phyloP scores from a whole-genome alignment of 1,284 basidiomycete genomes.

The Apiotrichum gracile region DNA sequence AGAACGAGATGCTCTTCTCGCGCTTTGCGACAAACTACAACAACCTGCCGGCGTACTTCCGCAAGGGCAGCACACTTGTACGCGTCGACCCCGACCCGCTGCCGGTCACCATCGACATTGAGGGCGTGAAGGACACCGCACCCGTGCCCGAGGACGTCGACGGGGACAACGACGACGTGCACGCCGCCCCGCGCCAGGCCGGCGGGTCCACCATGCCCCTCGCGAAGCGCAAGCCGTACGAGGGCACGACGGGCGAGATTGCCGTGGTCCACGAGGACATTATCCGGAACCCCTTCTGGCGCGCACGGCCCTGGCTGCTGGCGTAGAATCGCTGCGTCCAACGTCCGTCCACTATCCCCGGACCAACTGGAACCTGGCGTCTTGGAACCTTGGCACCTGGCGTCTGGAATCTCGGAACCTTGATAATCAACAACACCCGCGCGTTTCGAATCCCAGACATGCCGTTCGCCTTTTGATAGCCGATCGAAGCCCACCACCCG shows the following conservation, averaged over 20 bases:
- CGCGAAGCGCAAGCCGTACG: slow-evolving; percentile 42
- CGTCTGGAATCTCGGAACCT: no score
- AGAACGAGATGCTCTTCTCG: slow-evolving; percentile 83
- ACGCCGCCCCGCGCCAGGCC: background rate
- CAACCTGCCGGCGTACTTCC: slow-evolving; percentile 62
- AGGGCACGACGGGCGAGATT: slow-evolving; percentile 50
- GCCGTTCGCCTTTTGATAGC: no score
- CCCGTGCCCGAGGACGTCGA: background rate
- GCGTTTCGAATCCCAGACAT: no score
- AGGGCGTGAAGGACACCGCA: background rate
- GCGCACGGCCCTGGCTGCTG: slow-evolving; percentile 47
- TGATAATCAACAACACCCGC: no score
- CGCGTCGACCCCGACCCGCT: slow-evolving; percentile 45
- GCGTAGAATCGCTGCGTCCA: slow-evolving; percentile 7
- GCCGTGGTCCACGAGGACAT: slow-evolving; percentile 71
- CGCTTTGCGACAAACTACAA: slow-evolving; percentile 87
- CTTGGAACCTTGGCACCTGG: no score
- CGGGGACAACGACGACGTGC: background rate
- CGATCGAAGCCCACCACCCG: no score
- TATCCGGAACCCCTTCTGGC: slow-evolving; percentile 76
- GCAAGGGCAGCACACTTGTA: slow-evolving; percentile 81
- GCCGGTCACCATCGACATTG: slow-evolving; percentile 1
- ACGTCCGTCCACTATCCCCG: no score
- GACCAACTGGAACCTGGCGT: no score
- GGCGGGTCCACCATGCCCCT: slow-evolving; percentile 17